phyloP scores from a whole-genome alignment of 305 asterid species.

The Andrographis paniculata region DNA sequence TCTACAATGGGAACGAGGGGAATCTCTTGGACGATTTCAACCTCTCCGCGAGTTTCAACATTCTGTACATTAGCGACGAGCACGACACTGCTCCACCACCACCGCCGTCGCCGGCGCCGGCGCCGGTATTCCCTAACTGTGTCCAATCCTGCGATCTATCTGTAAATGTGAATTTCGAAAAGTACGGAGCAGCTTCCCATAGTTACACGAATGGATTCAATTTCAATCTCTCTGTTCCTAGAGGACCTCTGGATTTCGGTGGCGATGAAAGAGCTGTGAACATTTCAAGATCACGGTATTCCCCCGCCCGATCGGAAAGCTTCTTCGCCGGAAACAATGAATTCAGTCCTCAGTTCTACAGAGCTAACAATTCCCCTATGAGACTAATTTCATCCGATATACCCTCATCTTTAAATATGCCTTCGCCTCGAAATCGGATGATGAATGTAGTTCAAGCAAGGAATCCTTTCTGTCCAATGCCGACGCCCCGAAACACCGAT shows the following conservation, averaged over 20 bases:
- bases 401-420: constrained; percentile 22
- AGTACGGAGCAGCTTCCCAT: constrained; percentile 21
- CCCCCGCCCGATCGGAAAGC: constrained; percentile 23
- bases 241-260: constrained; percentile 30
- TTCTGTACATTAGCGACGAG: constrained; percentile 40
- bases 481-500: constrained; percentile 21
- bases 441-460: too few species aligned
- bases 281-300: constrained; percentile 25
- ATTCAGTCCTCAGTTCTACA: constrained; percentile 25
- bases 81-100: too few species aligned
- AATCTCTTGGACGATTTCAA: constrained; percentile 29
- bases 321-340: constrained; percentile 19
- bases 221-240: constrained; percentile 23
- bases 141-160: constrained; percentile 26
- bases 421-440: too few species aligned
- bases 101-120: constrained; percentile 26
- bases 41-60: constrained; percentile 37
- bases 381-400: constrained; percentile 27
- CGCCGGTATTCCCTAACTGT: constrained; percentile 20
- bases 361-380: constrained; percentile 26
- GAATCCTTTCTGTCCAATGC: constrained; percentile 28
- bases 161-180: constrained; percentile 24
- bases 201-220: constrained; percentile 22
- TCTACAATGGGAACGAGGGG: constrained; percentile 19
- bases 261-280: constrained; percentile 22